Evolutionary conservation across 2,329 filamentous ascomycete species (phyloP).

Genomic region (Hypoxylon sp.): DNA sequence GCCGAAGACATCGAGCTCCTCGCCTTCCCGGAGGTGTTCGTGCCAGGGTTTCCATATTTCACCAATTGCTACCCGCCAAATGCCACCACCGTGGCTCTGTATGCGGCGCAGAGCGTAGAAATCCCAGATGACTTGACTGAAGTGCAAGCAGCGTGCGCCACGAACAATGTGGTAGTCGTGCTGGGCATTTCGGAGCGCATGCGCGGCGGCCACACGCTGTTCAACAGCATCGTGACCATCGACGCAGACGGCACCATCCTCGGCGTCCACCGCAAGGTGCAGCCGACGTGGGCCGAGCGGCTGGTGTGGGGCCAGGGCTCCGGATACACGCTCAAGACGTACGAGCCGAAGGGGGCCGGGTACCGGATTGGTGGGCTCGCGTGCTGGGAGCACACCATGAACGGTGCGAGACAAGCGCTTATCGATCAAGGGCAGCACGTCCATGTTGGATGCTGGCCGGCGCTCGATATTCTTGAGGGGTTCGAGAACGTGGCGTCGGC

Average conservation of each 20-base stretch:
- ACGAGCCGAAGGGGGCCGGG: conserved; percentile 26
- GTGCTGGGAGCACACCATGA: conserved; percentile 55
- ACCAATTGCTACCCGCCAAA: conserved; percentile 39
- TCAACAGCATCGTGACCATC: conserved; percentile 53
- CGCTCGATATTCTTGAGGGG: conserved; percentile 53
- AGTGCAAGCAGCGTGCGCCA: conserved; percentile 36
- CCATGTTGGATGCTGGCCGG: conserved; percentile 53
- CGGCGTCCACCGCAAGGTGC: conserved; percentile 54
- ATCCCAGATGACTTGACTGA: conserved; percentile 32
- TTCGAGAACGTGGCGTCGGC: conserved; percentile 59
- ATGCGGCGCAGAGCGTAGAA: conserved; percentile 40
- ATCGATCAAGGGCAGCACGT: conserved; percentile 52
- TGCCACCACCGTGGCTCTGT: conserved; percentile 31
- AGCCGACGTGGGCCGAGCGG: conserved; percentile 54
- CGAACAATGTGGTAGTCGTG: conserved; percentile 20
- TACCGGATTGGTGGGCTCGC: conserved; percentile 52
- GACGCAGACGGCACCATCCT: conserved; percentile 49
- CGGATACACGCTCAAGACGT: conserved; percentile 49
- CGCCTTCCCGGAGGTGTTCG: conserved; percentile 46
- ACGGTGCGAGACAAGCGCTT: conserved; percentile 53
- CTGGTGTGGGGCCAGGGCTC: conserved; percentile 53
- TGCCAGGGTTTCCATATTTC: conserved; percentile 47
- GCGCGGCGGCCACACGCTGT: conserved; percentile 49
- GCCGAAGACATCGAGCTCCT: conserved; percentile 36
- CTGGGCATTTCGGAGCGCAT: conserved; percentile 42